phyloP scores from a whole-genome alignment of 345 rosid genomes.

The Anacardium occidentale region DNA sequence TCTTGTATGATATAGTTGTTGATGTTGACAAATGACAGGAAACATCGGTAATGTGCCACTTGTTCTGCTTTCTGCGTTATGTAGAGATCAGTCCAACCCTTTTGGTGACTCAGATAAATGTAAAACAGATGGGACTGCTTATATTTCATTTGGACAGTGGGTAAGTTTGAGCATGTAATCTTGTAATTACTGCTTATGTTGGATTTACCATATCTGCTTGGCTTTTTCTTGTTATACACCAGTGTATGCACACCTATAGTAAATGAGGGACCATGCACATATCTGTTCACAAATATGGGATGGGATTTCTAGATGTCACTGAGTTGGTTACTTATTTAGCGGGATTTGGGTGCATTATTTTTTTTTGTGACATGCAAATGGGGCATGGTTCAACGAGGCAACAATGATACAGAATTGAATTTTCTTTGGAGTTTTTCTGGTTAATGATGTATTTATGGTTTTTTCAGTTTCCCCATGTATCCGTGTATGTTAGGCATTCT shows the following conservation, averaged over 20 bases:
- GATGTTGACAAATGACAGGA: conserved; percentile 50
- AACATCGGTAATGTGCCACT: conserved; percentile 98
- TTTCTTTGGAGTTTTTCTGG: not conserved
- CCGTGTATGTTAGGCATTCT: not conserved
- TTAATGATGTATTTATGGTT: not conserved
- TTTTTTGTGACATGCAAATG: not conserved
- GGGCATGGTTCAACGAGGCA: not conserved
- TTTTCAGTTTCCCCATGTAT: conserved; percentile 6
- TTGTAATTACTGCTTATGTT: conserved; percentile 5
- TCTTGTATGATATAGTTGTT: not conserved
- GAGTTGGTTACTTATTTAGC: not conserved
- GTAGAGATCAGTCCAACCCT: conserved; percentile 81
- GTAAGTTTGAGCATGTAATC: conserved; percentile 35
- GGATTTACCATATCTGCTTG: not conserved
- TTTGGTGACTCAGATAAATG: conserved; percentile 84
- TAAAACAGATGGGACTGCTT: conserved; percentile 85
- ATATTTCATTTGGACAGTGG: conserved; percentile 99
- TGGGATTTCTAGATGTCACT: not conserved
- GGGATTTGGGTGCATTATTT: not conserved
- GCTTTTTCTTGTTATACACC: not conserved
- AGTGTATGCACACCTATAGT: not conserved
- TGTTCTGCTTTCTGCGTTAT: conserved; percentile 86
- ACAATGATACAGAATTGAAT: not conserved
- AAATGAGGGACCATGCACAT: not conserved
- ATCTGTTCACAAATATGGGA: not conserved